These are phyloP conservation scores for Ceriops zippeliana DNA, from an alignment of 345 rosid genomes.

Conservation along the genomic window DNA sequence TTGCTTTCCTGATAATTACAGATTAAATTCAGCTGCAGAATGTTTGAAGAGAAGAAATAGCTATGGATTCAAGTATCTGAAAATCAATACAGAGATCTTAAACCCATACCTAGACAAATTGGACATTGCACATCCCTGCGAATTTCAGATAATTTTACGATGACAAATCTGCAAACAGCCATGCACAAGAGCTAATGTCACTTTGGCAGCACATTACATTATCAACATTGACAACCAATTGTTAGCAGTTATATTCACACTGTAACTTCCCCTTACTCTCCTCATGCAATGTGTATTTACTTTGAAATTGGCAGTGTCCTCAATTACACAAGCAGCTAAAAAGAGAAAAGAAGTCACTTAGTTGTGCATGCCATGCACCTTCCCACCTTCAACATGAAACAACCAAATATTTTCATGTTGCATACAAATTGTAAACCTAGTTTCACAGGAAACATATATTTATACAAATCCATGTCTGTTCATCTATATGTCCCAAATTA, in stretches of 20 bases:
- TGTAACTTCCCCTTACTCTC: background rate
- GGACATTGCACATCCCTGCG: constrained; percentile 80
- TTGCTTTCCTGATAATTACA: no score
- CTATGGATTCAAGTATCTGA: background rate
- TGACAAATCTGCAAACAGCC: constrained; percentile 39
- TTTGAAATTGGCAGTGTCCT: background rate
- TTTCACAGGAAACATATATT: no score
- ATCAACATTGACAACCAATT: background rate
- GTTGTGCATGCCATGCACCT: background rate
- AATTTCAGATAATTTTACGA: constrained; percentile 51
- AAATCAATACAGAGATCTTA: constrained; percentile 9
- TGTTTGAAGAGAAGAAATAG: background rate
- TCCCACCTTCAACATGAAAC: background rate
- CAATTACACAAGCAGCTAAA: background rate
- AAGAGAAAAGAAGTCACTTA: background rate
- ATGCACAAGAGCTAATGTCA: background rate
- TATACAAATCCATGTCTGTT: no score
- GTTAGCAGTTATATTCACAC: background rate
- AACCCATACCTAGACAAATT: constrained; percentile 59
- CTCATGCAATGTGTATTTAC: background rate
- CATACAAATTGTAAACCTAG: no score
- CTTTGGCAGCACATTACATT: constrained; percentile 4
- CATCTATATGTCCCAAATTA: no score
- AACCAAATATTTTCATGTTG: background rate
- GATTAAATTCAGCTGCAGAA: constrained; percentile 2